Conservation (phyloP, 768 basidiomycete genomes). For the Kwoniella mangroviensis region DNA sequence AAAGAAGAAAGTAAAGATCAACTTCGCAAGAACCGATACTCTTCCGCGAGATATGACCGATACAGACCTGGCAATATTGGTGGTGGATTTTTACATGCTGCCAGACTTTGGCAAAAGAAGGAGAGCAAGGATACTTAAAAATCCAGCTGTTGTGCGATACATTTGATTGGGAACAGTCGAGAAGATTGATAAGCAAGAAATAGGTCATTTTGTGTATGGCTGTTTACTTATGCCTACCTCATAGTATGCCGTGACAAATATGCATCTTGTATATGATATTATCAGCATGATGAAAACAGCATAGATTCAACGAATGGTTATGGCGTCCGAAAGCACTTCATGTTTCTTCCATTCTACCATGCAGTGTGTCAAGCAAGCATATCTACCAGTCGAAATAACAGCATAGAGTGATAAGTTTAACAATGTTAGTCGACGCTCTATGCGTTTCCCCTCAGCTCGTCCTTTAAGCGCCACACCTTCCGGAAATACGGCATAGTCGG, state of each 20-base stretch:
- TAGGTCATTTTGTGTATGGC: too few relatives aligned
- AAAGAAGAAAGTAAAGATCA: constrained; percentile 5
- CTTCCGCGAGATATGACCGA: not conserved
- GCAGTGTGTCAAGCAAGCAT: not conserved
- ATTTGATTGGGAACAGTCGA: too few relatives aligned
- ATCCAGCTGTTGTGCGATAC: not conserved
- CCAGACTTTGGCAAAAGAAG: constrained; percentile 18
- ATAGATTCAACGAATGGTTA: not conserved
- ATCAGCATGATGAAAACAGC: too few relatives aligned
- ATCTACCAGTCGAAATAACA: not conserved
- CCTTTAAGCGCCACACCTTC: not conserved
- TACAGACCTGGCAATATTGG: constrained; percentile 4
- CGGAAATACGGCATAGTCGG: constrained; percentile 10
- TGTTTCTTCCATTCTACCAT: not conserved
- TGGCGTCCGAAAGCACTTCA: not conserved
- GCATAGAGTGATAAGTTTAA: not conserved
- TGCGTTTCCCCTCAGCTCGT: not conserved
- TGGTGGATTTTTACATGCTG: constrained; percentile 14
- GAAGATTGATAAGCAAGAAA: too few relatives aligned
- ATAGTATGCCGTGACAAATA: too few relatives aligned
- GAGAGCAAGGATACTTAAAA: not conserved
- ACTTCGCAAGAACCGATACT: constrained; percentile 11
- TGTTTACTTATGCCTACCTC: too few relatives aligned
- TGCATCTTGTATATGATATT: too few relatives aligned
- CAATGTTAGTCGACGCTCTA: not conserved